A percentile compares a stretch with the other conserved stretches of the same genome.
phyloP scores from a whole-genome alignment of 495 filamentous ascomycete species.

The Acidiella bohemica region DNA sequence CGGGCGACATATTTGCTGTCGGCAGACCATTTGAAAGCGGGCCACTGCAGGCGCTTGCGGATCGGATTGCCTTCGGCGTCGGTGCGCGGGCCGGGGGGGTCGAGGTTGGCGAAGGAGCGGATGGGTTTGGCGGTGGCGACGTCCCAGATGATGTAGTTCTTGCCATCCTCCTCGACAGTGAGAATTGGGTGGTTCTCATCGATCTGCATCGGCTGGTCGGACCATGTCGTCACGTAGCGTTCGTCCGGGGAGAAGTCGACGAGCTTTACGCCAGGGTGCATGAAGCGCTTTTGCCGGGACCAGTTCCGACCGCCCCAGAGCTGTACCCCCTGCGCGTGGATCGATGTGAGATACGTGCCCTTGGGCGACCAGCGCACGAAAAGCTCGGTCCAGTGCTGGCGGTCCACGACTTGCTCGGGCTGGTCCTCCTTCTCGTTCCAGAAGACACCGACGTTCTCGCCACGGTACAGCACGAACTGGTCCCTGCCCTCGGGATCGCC shows the following conservation, averaged over 20 bases:
- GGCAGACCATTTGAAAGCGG: slow-evolving; percentile 96
- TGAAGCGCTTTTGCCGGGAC: slow-evolving; percentile 80
- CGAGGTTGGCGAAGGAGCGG: slow-evolving; percentile 81
- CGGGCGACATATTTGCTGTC: slow-evolving; percentile 95
- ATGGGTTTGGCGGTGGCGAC: slow-evolving; percentile 79
- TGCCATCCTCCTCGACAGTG: slow-evolving; percentile 84
- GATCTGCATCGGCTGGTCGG: slow-evolving; percentile 76
- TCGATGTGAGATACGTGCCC: slow-evolving; percentile 85
- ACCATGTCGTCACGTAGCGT: slow-evolving; percentile 93
- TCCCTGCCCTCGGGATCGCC: slow-evolving; percentile 75
- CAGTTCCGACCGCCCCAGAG: slow-evolving; percentile 88
- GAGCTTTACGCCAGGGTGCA: slow-evolving; percentile 87
- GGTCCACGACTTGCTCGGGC: slow-evolving; percentile 78
- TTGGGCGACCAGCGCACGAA: slow-evolving; percentile 96
- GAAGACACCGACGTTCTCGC: slow-evolving; percentile 82
- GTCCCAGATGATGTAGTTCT: slow-evolving; percentile 99
- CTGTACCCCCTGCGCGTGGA: slow-evolving; percentile 89
- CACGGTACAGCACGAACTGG: slow-evolving; percentile 83
- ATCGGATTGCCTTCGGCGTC: slow-evolving; percentile 53
- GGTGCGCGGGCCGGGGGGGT: slow-evolving; percentile 44
- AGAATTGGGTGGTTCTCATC: slow-evolving; percentile 76
- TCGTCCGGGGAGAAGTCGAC: slow-evolving; percentile 91
- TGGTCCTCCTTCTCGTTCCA: slow-evolving; percentile 94
- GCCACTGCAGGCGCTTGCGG: slow-evolving; percentile 92
- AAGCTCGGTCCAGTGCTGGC: slow-evolving; percentile 88